Base-by-base conservation (phyloP, 495 filamentous ascomycete genomes). In the Lentithecium fluviatile region DNA sequence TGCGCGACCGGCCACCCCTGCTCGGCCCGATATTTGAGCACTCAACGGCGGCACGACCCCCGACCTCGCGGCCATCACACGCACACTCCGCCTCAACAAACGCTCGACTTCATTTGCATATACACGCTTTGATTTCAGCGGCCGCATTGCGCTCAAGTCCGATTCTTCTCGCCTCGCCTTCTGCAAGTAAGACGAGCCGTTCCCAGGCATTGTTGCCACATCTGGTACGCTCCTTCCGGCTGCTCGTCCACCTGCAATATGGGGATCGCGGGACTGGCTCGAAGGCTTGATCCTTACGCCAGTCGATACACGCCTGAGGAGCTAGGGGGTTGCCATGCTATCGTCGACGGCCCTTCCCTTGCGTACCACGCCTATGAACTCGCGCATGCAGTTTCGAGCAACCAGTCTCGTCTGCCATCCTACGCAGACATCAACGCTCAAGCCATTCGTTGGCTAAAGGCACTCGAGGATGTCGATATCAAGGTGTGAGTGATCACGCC, bases 281-380 rank as follows among this genome's bases (percentile, higher is more conserved):
- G 13, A 4, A 17, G 21, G 19, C 54, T 69, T 1, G 47, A 69
- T 45, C 66, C 62, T 8, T 69, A 65, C 38, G 62, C 60, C 24
- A 25, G 15, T 11, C 37, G 17, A 37, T 65, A 42, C 45, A 65
- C 36, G 1, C 12, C 25, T 4, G 46, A 48, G 40, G 38, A 61
- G 24, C 42, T 62, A 24, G 20, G 29, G 20, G 51, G 56, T 8
- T 36, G 46, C 12, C 37, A 24, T 6, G 58, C 52, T 12, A 38
- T 58, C 40, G 46, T 69, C n/a, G 66, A 69, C 34, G 66, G 66
- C 4, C 66, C 66, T 11, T 51, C 46, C n/a, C 66, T 69, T 15
- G 66, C 66, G 15, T 65, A 62, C 37, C 51, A 62, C 53, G 54
- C 53, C 1, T 34, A 62, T 37, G 34, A 59, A 6, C 25, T 53